These are phyloP conservation scores for Paragyromitra xinjiangensis DNA, from an alignment of 495 filamentous ascomycete species.

Conservation along the genomic window DNA sequence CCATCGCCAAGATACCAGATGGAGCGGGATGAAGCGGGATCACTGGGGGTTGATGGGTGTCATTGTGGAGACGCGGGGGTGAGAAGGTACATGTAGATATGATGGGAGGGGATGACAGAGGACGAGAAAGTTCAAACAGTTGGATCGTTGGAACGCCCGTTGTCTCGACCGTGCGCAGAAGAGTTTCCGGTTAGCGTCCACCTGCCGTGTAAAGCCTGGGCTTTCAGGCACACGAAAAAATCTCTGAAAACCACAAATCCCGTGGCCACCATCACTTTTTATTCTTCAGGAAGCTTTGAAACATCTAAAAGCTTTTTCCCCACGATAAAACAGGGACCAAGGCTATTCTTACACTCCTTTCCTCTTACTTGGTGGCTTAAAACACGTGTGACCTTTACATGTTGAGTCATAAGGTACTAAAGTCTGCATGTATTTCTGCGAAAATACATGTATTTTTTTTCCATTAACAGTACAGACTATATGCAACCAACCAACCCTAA, in stretches of 20 bases:
- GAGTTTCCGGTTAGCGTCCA: not conserved
- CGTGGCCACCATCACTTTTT: not conserved
- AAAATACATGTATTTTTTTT: too few species aligned
- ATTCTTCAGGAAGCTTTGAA: not conserved
- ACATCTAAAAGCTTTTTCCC: not conserved
- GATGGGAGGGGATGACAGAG: conserved; percentile 9
- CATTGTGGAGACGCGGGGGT: conserved; percentile 33
- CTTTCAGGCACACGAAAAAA: too few species aligned
- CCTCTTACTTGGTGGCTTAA: too few species aligned
- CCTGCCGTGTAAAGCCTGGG: not conserved
- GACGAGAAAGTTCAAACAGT: conserved; percentile 14
- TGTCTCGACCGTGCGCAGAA: not conserved
- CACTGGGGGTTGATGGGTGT: conserved; percentile 23
- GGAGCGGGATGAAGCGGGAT: conserved; percentile 19
- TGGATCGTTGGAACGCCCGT: conserved; percentile 13
- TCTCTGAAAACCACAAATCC: too few species aligned
- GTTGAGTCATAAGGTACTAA: too few species aligned
- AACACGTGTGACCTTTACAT: too few species aligned
- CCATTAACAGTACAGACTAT: too few species aligned
- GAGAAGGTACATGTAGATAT: conserved; percentile 5
- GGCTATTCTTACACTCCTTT: too few species aligned
- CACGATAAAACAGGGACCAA: not conserved
- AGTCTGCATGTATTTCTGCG: too few species aligned
- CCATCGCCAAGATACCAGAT: conserved; percentile 45
- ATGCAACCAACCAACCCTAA: not conserved